A percentile compares a stretch with the other conserved stretches of the same genome.
These are phyloP conservation scores for Lentinula aciculospora DNA, from an alignment of 768 basidiomycete species.

Conservation along the genomic window DNA sequence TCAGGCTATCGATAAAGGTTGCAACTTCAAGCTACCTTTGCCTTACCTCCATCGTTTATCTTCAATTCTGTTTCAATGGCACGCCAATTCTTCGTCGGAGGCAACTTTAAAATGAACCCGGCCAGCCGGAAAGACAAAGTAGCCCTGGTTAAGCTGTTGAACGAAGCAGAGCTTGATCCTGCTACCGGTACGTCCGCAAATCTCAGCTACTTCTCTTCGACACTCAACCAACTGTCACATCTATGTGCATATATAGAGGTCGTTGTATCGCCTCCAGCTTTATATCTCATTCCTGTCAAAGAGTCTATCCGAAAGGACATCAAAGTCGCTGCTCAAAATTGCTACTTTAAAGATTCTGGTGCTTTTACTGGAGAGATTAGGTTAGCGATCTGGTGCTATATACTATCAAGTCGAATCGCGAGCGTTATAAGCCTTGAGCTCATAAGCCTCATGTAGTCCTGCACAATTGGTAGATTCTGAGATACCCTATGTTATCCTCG, in stretches of 20 bases:
- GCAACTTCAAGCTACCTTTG: too few species aligned
- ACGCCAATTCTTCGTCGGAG: constrained; percentile 91
- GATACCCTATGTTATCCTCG: constrained; percentile 90
- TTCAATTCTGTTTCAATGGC: constrained; percentile 56
- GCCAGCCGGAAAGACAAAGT: constrained; percentile 56
- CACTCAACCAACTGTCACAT: constrained; percentile 8
- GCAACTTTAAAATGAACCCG: constrained; percentile 99
- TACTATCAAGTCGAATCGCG: constrained; percentile 1
- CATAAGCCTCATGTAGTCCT: constrained; percentile 41
- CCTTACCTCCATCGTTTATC: too few species aligned
- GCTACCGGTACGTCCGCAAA: constrained; percentile 48
- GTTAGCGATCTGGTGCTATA: constrained; percentile 28
- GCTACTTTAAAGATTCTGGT: constrained; percentile 75
- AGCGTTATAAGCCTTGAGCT: background rate
- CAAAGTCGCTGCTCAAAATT: constrained; percentile 88
- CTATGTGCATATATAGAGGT: constrained; percentile 56
- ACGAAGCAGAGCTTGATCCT: constrained; percentile 74
- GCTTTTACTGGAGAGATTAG: constrained; percentile 98
- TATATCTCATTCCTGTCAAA: constrained; percentile 79
- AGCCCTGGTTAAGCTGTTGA: constrained; percentile 63
- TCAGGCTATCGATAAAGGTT: background rate
- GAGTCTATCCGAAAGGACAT: constrained; percentile 58
- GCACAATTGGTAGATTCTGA: constrained; percentile 80
- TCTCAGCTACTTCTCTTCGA: constrained; percentile 8
- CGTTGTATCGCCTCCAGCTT: constrained; percentile 84